Conservation (phyloP, 2,329 filamentous ascomycete genomes). For the Exophiala xenobiotica region DNA sequence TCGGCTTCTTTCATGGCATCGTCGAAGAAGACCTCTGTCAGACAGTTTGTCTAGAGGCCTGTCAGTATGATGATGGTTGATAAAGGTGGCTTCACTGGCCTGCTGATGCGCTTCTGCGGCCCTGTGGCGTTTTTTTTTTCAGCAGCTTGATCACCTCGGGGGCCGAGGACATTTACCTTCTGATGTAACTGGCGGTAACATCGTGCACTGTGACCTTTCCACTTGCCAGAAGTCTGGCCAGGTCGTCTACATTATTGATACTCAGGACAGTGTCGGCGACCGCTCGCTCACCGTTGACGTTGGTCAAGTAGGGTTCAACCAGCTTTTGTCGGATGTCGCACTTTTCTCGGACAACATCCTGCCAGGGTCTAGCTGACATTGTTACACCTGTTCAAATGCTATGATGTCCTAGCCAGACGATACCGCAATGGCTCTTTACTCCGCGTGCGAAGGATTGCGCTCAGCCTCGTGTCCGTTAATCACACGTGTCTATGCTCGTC, state of each 20-base stretch:
- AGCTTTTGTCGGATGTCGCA: constrained; percentile 31
- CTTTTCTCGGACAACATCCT: constrained; percentile 35
- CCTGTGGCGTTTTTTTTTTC: no score
- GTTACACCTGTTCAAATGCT: no score
- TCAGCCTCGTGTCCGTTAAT: background rate
- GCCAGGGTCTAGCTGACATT: constrained; percentile 29
- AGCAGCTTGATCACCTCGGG: background rate
- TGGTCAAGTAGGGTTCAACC: constrained; percentile 33
- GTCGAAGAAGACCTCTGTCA: constrained; percentile 41
- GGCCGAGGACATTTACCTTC: constrained; percentile 33
- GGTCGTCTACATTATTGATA: constrained; percentile 31
- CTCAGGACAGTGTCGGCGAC: constrained; percentile 20
- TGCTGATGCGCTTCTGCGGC: constrained; percentile 33
- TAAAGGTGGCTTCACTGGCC: constrained; percentile 8
- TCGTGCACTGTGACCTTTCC: constrained; percentile 35
- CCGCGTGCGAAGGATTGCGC: background rate
- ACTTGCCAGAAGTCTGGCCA: constrained; percentile 29
- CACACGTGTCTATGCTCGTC: background rate
- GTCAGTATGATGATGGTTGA: background rate
- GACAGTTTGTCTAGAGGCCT: constrained; percentile 37
- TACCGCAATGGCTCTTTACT: no score
- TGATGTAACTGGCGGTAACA: constrained; percentile 36
- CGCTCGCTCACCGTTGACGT: constrained; percentile 1
- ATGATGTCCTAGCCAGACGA: no score
- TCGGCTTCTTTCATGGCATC: constrained; percentile 37